A percentile compares a stretch with the other conserved stretches of the same genome.
phyloP scores from a whole-genome alignment of 768 basidiomycete genomes.

The Pleurotus pulmonarius region DNA sequence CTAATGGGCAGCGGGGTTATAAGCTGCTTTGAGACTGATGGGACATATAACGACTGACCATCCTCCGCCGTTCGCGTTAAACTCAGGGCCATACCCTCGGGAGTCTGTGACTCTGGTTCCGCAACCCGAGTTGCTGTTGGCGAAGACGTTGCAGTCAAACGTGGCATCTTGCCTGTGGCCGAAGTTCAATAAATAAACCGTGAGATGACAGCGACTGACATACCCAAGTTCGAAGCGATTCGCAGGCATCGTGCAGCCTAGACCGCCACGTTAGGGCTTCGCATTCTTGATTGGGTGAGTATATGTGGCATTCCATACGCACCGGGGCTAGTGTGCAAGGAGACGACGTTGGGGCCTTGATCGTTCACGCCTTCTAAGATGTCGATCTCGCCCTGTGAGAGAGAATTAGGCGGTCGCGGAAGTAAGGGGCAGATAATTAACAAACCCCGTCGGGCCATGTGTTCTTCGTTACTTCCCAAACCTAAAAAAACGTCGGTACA shows the following conservation, averaged over 20 bases:
- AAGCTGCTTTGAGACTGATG: background rate
- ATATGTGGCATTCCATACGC: constrained; percentile 1
- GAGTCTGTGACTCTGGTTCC: constrained; percentile 32
- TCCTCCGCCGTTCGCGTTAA: constrained; percentile 58
- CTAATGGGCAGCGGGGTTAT: constrained; percentile 21
- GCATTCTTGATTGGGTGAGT: background rate
- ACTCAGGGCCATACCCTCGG: constrained; percentile 51
- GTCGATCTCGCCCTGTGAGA: constrained; percentile 32
- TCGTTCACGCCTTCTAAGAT: constrained; percentile 50
- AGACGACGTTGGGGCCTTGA: constrained; percentile 34
- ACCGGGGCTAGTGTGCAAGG: constrained; percentile 36
- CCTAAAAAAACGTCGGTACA: background rate
- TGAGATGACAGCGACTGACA: constrained; percentile 4
- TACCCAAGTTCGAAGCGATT: constrained; percentile 41
- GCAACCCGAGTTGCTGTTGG: constrained; percentile 42
- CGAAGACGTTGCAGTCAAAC: constrained; percentile 37
- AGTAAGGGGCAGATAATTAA: background rate
- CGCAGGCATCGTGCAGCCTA: constrained; percentile 40
- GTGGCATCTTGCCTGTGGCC: constrained; percentile 19
- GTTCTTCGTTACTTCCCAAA: constrained; percentile 44
- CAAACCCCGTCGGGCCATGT: constrained; percentile 45
- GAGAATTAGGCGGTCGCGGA: background rate
- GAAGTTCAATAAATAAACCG: constrained; percentile 7
- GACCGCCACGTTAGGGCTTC: background rate
- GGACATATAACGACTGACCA: constrained; percentile 33